Evolutionary conservation across 2,329 filamentous ascomycete genomes (phyloP).

Genomic region (Phyllosticta citriasiana): DNA sequence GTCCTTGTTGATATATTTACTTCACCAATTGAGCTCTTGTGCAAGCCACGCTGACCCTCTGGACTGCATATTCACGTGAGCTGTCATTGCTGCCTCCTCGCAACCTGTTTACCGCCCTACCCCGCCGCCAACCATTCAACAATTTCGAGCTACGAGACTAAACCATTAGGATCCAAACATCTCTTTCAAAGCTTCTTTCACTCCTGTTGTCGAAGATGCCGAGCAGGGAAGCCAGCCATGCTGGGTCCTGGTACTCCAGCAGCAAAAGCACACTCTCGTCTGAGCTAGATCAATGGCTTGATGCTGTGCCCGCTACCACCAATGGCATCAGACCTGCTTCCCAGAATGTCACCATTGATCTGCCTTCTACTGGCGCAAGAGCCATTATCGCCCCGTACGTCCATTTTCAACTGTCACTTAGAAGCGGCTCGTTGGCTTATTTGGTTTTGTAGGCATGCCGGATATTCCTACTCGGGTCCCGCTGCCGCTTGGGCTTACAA

Average conservation of each 20-base stretch:
- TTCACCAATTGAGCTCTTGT: not conserved
- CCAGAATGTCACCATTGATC: slow-evolving; percentile 24
- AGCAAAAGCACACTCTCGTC: slow-evolving; percentile 48
- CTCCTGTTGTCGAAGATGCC: slow-evolving; percentile 18
- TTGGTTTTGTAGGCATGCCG: slow-evolving; percentile 62
- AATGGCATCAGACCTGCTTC: slow-evolving; percentile 45
- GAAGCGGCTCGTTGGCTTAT: slow-evolving; percentile 5
- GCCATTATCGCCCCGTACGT: slow-evolving; percentile 88
- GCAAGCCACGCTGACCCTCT: not conserved
- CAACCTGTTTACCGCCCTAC: not conserved
- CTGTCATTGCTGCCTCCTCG: not conserved
- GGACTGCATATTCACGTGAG: not conserved
- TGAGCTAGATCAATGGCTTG: slow-evolving; percentile 69
- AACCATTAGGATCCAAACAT: not conserved
- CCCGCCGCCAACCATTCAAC: not conserved
- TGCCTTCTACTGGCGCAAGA: slow-evolving; percentile 67
- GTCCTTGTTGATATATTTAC: not conserved
- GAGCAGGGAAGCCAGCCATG: slow-evolving; percentile 58
- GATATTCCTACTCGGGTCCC: slow-evolving; percentile 82
- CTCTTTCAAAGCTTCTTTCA: not conserved
- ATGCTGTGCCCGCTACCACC: slow-evolving; percentile 56
- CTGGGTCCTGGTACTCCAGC: slow-evolving; percentile 77
- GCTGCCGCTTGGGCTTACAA: slow-evolving; percentile 95
- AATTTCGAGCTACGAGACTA: not conserved
- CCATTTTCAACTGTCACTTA: slow-evolving; percentile 3